Evolutionary conservation across 768 basidiomycete genomes (phyloP).

Genomic region (Lactarius psammicola): DNA sequence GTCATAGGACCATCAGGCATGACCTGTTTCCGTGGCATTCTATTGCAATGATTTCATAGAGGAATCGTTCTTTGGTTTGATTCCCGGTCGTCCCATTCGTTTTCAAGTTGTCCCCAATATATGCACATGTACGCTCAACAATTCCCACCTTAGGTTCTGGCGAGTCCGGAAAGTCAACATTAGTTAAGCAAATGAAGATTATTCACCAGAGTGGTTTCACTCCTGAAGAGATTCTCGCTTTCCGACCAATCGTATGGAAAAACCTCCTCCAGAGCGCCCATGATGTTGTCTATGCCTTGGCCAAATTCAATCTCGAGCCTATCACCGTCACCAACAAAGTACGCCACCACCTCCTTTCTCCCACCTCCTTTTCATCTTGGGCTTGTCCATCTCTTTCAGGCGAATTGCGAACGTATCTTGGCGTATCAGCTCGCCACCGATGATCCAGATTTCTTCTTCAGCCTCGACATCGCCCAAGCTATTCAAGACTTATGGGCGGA

Average conservation of each 20-base stretch:
- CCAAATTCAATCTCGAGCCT: conserved; percentile 81
- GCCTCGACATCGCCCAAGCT: conserved; percentile 65
- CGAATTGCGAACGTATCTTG: conserved; percentile 56
- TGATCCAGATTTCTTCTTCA: conserved; percentile 43
- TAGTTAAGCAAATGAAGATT: conserved; percentile 98
- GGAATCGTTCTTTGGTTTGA: no score
- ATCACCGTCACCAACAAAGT: conserved; percentile 63
- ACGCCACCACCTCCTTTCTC: conserved; percentile 14
- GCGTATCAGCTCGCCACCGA: conserved; percentile 48
- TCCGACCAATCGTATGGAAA: conserved; percentile 72
- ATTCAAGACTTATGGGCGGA: conserved; percentile 72
- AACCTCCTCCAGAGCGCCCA: conserved; percentile 88
- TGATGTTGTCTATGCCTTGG: conserved; percentile 79
- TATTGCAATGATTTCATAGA: not conserved
- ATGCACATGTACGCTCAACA: conserved; percentile 5
- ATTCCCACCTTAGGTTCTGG: conserved; percentile 67
- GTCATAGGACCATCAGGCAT: no score
- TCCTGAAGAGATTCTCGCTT: conserved; percentile 68
- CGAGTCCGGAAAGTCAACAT: conserved; percentile 92
- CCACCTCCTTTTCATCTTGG: conserved; percentile 27
- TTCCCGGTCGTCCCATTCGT: not conserved
- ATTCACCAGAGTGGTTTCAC: conserved; percentile 92
- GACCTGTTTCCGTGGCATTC: not conserved
- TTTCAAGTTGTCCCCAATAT: conserved; percentile 7
- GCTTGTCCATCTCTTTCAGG: conserved; percentile 30